Evolutionary conservation across 164 flowering plant species (phyloP).

Genomic region (Annona cherimola): DNA sequence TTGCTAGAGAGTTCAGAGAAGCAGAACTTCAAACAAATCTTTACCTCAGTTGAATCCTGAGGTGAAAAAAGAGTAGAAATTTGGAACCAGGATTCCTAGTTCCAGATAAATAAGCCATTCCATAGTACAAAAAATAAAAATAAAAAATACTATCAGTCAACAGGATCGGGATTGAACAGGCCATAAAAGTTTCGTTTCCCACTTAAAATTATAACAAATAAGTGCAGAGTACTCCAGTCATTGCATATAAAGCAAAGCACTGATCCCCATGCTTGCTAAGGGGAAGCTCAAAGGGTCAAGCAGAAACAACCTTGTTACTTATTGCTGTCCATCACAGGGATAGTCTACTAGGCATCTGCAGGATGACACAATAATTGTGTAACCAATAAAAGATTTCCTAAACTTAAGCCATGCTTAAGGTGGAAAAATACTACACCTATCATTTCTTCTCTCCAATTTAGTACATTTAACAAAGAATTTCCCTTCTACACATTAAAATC

Average conservation of each 20-base stretch:
- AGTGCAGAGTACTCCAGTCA: too few species aligned
- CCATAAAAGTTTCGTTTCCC: too few species aligned
- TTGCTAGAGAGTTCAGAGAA: background rate
- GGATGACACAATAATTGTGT: background rate
- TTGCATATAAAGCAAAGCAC: too few species aligned
- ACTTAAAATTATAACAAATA: too few species aligned
- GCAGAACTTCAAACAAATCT: background rate
- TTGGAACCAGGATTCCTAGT: background rate
- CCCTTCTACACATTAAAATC: background rate
- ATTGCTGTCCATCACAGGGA: background rate
- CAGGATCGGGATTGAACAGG: too few species aligned
- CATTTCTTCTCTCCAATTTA: background rate
- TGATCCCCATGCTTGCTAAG: too few species aligned
- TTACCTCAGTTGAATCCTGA: background rate
- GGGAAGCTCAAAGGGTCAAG: too few species aligned
- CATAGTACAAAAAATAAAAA: background rate
- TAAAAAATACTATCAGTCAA: too few species aligned
- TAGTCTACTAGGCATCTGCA: background rate
- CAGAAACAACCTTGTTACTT: background rate
- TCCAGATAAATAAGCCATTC: background rate
- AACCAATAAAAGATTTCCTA: background rate
- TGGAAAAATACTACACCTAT: background rate
- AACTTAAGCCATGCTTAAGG: background rate
- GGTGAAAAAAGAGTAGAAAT: background rate
- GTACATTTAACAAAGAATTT: background rate